Base-by-base conservation (phyloP, 352 stramenopile genomes). In the Globisporangium barbulae region DNA sequence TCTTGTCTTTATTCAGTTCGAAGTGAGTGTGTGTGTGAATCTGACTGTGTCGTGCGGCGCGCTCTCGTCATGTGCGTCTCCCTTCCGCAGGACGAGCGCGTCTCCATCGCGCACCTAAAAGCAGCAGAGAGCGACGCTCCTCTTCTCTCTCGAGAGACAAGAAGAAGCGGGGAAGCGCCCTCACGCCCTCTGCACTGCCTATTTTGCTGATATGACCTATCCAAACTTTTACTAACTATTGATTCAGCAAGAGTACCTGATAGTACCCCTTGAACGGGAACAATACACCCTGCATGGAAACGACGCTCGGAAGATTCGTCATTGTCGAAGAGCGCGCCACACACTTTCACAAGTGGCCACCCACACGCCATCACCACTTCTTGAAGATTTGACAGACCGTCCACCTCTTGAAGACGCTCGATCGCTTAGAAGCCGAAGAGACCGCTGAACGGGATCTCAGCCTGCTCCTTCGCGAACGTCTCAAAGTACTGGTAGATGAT, bases 401-500 rank as follows among this genome's bases (percentile, higher is more conserved):
- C 35, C 35, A 41, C n/a, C 8, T 28, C 44, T 50, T 50, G 44
- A 28, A 22, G 44, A 50, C 28, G 30, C 47, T 7, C 5, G 25
- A 5, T 31, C 17, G 45, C 71, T 89, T 92, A 93, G 73, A 95
- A 93, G 69, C 86, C 86, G 65, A 95, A 95, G 53, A 95, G 71
- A 47, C 81, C 79, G 57, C 79, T 81, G 47, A 94, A 68, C 55
- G 85, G 85, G 59, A 95, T 80, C 65, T 95, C 86, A 8, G 86
- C 82, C 65, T 95, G 83, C 75, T 99, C 96, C 72, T 97, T 97
- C 58, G 94, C 88, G 60, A 99, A 98, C 47, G 94, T 97, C 88
- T 99, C 97, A 71, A 98, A 99, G 81, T 99, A 99, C 79, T 98
- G 92, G 88, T 99, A 99, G 79, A 99, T 99, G 85, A 99, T 99